Evolutionary conservation across 1,284 basidiomycete genomes (phyloP), one percentile per base, ranked within the genome.

Genomic region (Phellinidium pouzarii): DNA sequence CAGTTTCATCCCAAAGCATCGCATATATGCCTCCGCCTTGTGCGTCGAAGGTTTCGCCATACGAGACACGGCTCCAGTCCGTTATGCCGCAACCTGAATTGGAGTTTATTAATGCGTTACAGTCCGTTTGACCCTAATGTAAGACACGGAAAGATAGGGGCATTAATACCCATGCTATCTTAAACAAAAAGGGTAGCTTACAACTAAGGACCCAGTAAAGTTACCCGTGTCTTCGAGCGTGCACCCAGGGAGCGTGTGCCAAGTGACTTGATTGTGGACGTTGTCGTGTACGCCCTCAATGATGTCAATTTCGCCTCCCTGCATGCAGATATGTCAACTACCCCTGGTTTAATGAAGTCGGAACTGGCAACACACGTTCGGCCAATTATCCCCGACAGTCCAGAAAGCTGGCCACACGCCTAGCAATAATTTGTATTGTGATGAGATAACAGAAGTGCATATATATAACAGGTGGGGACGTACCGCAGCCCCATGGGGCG

Each of bases 251-350:
- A 31, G 12, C 7, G 55, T 57, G 65, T 88, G 85, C 76, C 82
- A 86, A 41, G 86, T 80, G 41, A 87, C 77, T 65, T 88, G 85
- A 60, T 90, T 89, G 60, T 85, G 81, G 61, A 80, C 71, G 61
- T 85, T 85, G 57, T 84, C 80, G 61, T 88, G 83, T 3, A 88
- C 84, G 6, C 85, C 83, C 68, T 90, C 86, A 19, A 90, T 75
- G 49, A 91, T 84, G 66, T 91, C 88, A 36, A 91, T 87, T 68
- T 91, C 87, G 4, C 87, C 87, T 4, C 71, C 69, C 81, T 85
- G 57, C 17, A 34, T 22, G 17, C 38, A 45, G 53, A 54, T 48
- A 53, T 29, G 23, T 53, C 9, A 36, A 22, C 26, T 31, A 12
- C 9, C 43, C 34, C n/a, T n/a, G 27, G 31, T 19, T 42, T 22